phyloP scores from a whole-genome alignment of 2,329 filamentous ascomycete species.

The Curvularia sp. region DNA sequence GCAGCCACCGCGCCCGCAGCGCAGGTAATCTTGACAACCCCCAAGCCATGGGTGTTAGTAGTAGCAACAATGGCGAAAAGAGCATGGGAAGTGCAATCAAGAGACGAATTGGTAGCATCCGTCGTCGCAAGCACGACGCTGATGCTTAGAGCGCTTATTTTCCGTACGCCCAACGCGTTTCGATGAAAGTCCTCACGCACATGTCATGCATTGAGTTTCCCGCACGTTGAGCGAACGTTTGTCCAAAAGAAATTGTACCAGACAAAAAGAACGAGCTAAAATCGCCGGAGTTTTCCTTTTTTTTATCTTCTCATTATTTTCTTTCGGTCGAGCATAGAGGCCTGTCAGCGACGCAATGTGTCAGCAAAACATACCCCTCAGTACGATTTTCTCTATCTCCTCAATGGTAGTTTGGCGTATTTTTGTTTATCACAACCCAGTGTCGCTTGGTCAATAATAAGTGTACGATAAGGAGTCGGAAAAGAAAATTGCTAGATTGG shows the following conservation, averaged over 20 bases:
- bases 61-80: constrained; percentile 49
- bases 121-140: constrained; percentile 44
- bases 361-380: background rate
- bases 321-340: background rate
- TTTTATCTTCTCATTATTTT: background rate
- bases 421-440: background rate
- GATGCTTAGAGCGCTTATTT: constrained; percentile 27
- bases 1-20: constrained; percentile 47
- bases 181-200: constrained; percentile 1
- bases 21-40: constrained; percentile 44
- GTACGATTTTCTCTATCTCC: background rate
- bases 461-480: background rate
- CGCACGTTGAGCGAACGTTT: background rate
- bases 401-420: background rate
- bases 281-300: background rate
- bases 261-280: background rate
- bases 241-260: constrained; percentile 7
- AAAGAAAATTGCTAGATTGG: background rate
- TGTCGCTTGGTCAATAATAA: background rate
- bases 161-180: constrained; percentile 5
- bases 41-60: constrained; percentile 36
- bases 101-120: constrained; percentile 57
- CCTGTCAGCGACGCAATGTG: background rate
- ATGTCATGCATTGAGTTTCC: background rate
- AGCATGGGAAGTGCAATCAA: constrained; percentile 51